phyloP scores from a whole-genome alignment of 257 asterid genomes.

The Petrea volubilis region DNA sequence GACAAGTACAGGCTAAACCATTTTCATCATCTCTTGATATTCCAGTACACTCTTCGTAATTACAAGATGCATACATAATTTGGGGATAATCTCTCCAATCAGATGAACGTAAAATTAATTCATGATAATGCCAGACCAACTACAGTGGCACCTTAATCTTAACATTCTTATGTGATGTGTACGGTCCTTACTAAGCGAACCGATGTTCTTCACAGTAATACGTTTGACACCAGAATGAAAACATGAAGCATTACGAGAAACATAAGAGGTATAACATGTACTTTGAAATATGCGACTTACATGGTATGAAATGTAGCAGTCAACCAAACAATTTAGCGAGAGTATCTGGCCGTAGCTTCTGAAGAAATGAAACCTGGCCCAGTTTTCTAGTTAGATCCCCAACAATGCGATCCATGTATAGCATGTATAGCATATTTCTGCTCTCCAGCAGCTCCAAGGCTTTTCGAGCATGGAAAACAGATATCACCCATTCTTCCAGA shows the following conservation, averaged over 20 bases:
- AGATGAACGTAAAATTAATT: no score
- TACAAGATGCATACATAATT: background rate
- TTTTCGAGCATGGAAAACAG: constrained; percentile 66
- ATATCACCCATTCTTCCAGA: constrained; percentile 80
- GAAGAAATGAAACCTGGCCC: constrained; percentile 55
- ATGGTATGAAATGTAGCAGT: constrained; percentile 12
- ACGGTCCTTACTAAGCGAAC: background rate
- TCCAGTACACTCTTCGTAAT: background rate
- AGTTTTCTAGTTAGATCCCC: constrained; percentile 70
- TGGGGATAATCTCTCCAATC: no score
- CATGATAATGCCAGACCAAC: background rate
- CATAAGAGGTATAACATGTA: background rate
- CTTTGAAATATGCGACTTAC: constrained; percentile 22
- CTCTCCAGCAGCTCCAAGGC: constrained; percentile 71
- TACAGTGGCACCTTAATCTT: background rate
- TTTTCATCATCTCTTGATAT: background rate
- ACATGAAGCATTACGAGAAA: background rate
- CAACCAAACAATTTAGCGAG: constrained; percentile 59
- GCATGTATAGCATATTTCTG: constrained; percentile 71
- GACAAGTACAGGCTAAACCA: no score
- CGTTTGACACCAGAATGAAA: background rate
- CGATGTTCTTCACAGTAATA: background rate
- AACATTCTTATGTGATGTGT: background rate
- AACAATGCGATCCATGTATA: constrained; percentile 85
- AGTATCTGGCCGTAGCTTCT: constrained; percentile 54